Evolutionary conservation across 1,139 yeast species (phyloP).

Genomic region (Yamadazyma blattariae): DNA sequence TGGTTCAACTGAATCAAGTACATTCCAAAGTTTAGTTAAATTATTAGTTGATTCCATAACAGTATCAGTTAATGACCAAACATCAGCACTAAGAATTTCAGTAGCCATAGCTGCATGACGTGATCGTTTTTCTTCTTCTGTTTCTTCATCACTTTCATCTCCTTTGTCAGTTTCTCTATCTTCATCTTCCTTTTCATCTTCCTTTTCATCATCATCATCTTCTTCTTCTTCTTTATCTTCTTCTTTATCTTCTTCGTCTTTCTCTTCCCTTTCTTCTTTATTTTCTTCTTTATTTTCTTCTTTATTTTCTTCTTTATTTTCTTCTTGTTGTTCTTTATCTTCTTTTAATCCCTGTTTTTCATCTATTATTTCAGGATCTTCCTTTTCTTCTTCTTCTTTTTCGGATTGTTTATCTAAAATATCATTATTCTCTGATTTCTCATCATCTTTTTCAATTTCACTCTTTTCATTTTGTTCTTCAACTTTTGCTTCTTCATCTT

Average conservation of each 20-base stretch:
- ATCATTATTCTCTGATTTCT: conserved; percentile 2
- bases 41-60: conserved; percentile 73
- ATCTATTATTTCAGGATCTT: conserved; percentile 8
- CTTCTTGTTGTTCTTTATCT: conserved; percentile 7
- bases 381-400: background rate
- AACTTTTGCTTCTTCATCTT: conserved; percentile 13
- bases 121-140: conserved; percentile 52
- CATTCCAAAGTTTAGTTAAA: conserved; percentile 72
- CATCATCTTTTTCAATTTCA: conserved; percentile 11
- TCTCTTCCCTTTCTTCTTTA: conserved; percentile 12
- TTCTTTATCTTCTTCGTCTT: conserved; percentile 18
- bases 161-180: conserved; percentile 10
- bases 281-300: conserved; percentile 15
- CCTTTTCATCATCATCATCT: conserved; percentile 1
- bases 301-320: conserved; percentile 6
- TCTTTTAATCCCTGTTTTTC: conserved; percentile 11
- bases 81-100: conserved; percentile 87
- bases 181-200: conserved; percentile 14
- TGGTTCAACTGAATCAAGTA: conserved; percentile 57
- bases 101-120: conserved; percentile 86
- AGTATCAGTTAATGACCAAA: conserved; percentile 92
- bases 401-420: background rate
- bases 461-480: conserved; percentile 12
- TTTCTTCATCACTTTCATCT: conserved; percentile 27
- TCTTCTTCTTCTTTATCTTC: conserved; percentile 11